Conservation (phyloP, 495 filamentous ascomycete genomes). For the Aspergillus mulundensis region DNA sequence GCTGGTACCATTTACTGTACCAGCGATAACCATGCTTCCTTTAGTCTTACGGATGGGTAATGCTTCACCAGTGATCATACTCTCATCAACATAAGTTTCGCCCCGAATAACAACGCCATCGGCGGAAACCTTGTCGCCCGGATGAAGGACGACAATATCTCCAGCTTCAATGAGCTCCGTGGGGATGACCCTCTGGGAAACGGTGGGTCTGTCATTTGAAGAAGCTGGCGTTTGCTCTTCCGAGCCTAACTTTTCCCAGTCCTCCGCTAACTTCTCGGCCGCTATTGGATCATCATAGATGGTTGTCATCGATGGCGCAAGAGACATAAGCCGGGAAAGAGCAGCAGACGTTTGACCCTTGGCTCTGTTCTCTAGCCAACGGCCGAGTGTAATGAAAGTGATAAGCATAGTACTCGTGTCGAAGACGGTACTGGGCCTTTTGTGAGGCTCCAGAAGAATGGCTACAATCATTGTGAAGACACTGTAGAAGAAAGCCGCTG, state of each 20-base stretch:
- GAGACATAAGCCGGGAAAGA: constrained; percentile 89
- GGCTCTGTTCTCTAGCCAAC: constrained; percentile 89
- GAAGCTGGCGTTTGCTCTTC: constrained; percentile 16
- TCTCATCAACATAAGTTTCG: constrained; percentile 93
- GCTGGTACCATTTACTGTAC: constrained; percentile 92
- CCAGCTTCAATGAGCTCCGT: constrained; percentile 94
- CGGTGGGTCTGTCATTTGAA: constrained; percentile 48
- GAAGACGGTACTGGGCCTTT: constrained; percentile 80
- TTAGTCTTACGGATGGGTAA: constrained; percentile 87
- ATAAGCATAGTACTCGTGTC: constrained; percentile 99
- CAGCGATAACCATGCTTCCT: constrained; percentile 79
- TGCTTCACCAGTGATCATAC: constrained; percentile 97
- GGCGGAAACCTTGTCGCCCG: constrained; percentile 94
- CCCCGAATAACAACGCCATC: constrained; percentile 85
- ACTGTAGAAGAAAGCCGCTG: constrained; percentile 97
- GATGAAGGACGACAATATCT: constrained; percentile 87
- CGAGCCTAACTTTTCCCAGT: constrained; percentile 47
- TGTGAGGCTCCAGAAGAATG: constrained; percentile 63
- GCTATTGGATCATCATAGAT: constrained; percentile 98
- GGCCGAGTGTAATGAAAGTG: constrained; percentile 88
- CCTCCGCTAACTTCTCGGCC: constrained; percentile 81
- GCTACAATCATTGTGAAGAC: constrained; percentile 82
- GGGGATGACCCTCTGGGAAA: constrained; percentile 76
- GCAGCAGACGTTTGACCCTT: constrained; percentile 97
- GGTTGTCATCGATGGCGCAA: constrained; percentile 93